Percentiles rank a stretch among this genome's conserved stretches.
phyloP scores from a whole-genome alignment of 345 rosid species.

The Conringia planisiliqua region DNA sequence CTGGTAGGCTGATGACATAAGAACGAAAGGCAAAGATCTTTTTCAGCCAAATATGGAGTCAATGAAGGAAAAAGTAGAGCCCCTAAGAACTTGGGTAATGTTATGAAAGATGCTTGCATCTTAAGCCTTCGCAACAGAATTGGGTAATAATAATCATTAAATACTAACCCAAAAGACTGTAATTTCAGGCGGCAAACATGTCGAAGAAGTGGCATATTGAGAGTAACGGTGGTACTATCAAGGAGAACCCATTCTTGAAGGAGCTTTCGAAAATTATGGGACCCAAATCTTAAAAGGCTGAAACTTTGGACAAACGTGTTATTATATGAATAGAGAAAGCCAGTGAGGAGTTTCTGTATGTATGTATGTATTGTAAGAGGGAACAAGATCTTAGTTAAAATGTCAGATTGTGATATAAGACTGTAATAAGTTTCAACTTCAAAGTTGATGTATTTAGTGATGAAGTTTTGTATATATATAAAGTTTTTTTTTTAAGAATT shows the following conservation, averaged over 20 bases:
- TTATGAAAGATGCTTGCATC: neutral
- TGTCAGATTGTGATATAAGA: neutral
- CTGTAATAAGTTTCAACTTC: neutral
- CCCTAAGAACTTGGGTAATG: slow-evolving; percentile 70
- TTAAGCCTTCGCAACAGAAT: neutral
- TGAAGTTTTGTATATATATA: neutral
- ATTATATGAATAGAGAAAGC: neutral
- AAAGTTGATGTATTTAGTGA: neutral
- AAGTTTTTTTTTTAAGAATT: neutral
- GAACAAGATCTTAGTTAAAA: neutral
- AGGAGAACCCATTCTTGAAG: slow-evolving; percentile 67
- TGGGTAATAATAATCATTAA: neutral
- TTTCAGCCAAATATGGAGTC: slow-evolving; percentile 58
- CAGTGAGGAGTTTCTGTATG: neutral
- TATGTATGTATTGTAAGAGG: neutral
- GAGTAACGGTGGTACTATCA: slow-evolving; percentile 36
- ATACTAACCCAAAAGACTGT: neutral
- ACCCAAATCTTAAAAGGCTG: slow-evolving; percentile 32
- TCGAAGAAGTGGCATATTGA: slow-evolving; percentile 72
- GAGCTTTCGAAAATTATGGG: slow-evolving; percentile 70
- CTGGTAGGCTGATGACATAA: slow-evolving; percentile 59
- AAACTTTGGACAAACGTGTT: neutral
- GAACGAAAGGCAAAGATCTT: slow-evolving; percentile 52
- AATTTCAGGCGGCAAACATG: slow-evolving; percentile 52
- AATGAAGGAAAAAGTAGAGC: slow-evolving; percentile 55